These are phyloP conservation scores for Trichosphaerium sp. DNA, from an alignment of 78 protist genomes.

Conservation along the genomic window DNA sequence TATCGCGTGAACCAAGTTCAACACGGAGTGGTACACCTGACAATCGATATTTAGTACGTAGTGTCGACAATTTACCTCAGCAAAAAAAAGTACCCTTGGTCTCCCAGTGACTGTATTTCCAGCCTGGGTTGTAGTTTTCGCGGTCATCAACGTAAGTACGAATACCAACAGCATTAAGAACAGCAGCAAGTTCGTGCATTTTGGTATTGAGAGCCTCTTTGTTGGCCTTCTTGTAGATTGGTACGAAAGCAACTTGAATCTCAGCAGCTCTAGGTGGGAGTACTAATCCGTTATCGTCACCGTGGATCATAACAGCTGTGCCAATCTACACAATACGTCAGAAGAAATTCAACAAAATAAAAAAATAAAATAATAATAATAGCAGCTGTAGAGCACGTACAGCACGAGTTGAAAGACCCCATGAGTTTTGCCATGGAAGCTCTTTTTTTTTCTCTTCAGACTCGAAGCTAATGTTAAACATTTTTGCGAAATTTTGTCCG, in stretches of 20 bases:
- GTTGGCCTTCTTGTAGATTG: slow-evolving; percentile 49
- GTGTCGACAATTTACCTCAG: no score
- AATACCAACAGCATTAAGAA: slow-evolving; percentile 61
- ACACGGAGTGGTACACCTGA: slow-evolving; percentile 85
- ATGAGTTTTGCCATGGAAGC: slow-evolving; percentile 87
- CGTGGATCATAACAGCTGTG: slow-evolving; percentile 87
- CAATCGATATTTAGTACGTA: neutral
- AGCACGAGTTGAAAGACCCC: slow-evolving; percentile 96
- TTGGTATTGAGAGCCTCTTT: neutral
- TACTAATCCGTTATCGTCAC: slow-evolving; percentile 94
- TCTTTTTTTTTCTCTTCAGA: slow-evolving; percentile 28
- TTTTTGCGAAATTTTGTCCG: slow-evolving; percentile 92
- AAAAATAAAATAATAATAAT: neutral
- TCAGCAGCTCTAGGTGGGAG: slow-evolving; percentile 95
- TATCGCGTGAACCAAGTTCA: slow-evolving; percentile 91
- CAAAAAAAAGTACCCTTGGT: slow-evolving; percentile 59
- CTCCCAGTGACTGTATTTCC: slow-evolving; percentile 91
- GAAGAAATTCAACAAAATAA: neutral
- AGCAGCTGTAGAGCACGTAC: neutral
- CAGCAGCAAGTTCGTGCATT: slow-evolving; percentile 25
- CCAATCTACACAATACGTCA: slow-evolving; percentile 41
- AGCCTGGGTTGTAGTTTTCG: slow-evolving; percentile 70
- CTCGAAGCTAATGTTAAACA: slow-evolving; percentile 87
- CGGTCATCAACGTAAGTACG: slow-evolving; percentile 68
- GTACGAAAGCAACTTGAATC: slow-evolving; percentile 80